Evolutionary conservation across 208 protist genomes (phyloP), one percentile per base, ranked within the genome.

Genomic region (Leishmania martiniquensis): DNA sequence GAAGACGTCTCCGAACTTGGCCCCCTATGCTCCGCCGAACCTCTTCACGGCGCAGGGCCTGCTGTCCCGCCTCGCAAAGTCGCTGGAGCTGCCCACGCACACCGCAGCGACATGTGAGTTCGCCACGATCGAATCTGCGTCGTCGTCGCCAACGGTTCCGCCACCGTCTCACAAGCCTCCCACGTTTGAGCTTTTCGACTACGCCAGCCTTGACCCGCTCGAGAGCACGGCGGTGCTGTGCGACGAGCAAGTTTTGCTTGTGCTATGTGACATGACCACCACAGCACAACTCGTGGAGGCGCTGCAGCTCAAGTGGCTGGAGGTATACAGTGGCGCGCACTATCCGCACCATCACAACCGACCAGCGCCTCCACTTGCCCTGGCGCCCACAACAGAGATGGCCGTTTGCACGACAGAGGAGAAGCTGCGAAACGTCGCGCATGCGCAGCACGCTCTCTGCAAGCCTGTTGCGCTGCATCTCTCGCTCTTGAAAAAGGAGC

Each of bases 361-460:
- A 17, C 37, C 78, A 2, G 9, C 44, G 12, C n/a, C 78, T 20
- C 34, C 74, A 1, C 57, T 57, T 49, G 57, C 74, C 1, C 29
- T 39, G 12, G 37, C 59, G 39, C 66, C 47, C n/a, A 71, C 37
- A 25, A 79, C 74, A 55, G 80, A 83, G 47, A 75, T 78, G 80
- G 80, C 80, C 10, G 75, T 83, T 44, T 83, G 80, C 52, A 83
- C 80, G 45, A 83, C 75, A 22, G 80, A 83, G 51, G 80, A 83
- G 69, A 60, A 72, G 29, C 70, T 83, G 75, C 74, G 69, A 39
- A 83, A 83, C 52, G 67, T 83, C 42, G 74, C 34, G 42, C 80
- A 72, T 22, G 80, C 80, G 39, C 80, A 59, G 32, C 54, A 71
- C 29, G 80, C 80, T 9, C 74, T 83, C 32, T 79, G 74, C 62